Conservation (phyloP, 179 eudicot species). For the Carnegiea gigantea region DNA sequence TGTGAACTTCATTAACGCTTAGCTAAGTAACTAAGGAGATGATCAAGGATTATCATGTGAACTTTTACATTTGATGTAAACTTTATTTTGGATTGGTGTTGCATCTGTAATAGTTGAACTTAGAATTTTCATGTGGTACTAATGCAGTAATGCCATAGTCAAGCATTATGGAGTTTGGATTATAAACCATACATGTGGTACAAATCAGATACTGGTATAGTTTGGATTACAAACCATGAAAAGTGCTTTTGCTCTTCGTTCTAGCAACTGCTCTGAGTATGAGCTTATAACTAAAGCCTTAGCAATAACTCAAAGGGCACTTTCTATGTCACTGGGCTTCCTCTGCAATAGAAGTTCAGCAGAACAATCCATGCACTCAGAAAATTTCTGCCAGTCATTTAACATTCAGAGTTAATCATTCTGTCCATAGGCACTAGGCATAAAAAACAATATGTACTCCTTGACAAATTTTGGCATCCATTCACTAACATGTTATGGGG, state of each 20-base stretch:
- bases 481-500: not conserved
- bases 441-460: not conserved
- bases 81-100: too few relatives aligned
- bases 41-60: too few relatives aligned
- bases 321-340: constrained; percentile 44
- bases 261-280: constrained; percentile 73
- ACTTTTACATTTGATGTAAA: too few relatives aligned
- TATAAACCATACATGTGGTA: too few relatives aligned
- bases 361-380: constrained; percentile 50
- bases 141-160: too few relatives aligned
- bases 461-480: not conserved
- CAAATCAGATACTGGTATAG: not conserved
- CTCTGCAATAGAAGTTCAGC: constrained; percentile 50
- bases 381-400: constrained; percentile 61
- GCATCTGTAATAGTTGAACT: too few relatives aligned
- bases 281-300: constrained; percentile 67
- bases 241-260: constrained; percentile 85
- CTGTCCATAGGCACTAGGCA: constrained; percentile 9
- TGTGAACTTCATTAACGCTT: too few relatives aligned
- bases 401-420: constrained; percentile 14
- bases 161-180: too few relatives aligned
- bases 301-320: constrained; percentile 51
- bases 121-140: too few relatives aligned
- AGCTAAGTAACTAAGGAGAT: too few relatives aligned
- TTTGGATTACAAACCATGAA: constrained; percentile 51